These are phyloP conservation scores for Dothiorella sarmentorum DNA, from an alignment of 2,329 filamentous ascomycete species.

Conservation along the genomic window DNA sequence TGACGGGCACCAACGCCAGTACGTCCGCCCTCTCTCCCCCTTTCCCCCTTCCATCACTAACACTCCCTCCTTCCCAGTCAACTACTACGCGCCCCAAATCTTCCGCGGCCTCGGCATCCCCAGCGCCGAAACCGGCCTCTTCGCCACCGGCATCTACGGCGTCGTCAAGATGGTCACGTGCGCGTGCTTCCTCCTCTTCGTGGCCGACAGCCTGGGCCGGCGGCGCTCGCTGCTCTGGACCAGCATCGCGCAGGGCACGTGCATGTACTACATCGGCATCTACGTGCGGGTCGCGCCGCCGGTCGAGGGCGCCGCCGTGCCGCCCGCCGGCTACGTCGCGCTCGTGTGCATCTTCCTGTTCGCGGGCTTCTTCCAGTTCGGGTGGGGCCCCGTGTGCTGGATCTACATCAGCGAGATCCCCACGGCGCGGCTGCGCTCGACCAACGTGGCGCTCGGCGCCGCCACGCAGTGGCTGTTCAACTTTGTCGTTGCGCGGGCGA, in stretches of 20 bases:
- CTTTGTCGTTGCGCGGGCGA: constrained; percentile 65
- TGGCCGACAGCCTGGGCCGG: constrained; percentile 67
- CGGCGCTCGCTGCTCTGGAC: constrained; percentile 62
- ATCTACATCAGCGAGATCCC: constrained; percentile 70
- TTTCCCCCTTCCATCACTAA: not conserved
- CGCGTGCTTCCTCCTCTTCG: constrained; percentile 62
- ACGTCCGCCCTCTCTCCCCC: not conserved
- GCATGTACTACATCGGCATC: constrained; percentile 69
- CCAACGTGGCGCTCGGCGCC: constrained; percentile 66
- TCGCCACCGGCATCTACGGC: constrained; percentile 72
- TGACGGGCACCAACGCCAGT: constrained; percentile 50
- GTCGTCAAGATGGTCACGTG: constrained; percentile 67
- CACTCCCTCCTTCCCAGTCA: constrained; percentile 26
- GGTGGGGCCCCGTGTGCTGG: constrained; percentile 64
- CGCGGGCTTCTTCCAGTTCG: constrained; percentile 66
- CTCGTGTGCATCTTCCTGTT: constrained; percentile 71
- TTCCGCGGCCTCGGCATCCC: constrained; percentile 63
- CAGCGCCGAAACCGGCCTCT: constrained; percentile 57
- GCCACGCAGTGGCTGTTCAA: constrained; percentile 73
- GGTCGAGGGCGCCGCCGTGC: constrained; percentile 51
- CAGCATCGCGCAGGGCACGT: constrained; percentile 57
- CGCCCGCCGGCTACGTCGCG: constrained; percentile 65
- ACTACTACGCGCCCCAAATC: constrained; percentile 69
- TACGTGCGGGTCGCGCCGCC: constrained; percentile 64
- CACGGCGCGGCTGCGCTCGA: constrained; percentile 60